These are phyloP conservation scores for Coemansia sp. DNA, from an alignment of 192 early-diverging fungal genomes.

Conservation along the genomic window DNA sequence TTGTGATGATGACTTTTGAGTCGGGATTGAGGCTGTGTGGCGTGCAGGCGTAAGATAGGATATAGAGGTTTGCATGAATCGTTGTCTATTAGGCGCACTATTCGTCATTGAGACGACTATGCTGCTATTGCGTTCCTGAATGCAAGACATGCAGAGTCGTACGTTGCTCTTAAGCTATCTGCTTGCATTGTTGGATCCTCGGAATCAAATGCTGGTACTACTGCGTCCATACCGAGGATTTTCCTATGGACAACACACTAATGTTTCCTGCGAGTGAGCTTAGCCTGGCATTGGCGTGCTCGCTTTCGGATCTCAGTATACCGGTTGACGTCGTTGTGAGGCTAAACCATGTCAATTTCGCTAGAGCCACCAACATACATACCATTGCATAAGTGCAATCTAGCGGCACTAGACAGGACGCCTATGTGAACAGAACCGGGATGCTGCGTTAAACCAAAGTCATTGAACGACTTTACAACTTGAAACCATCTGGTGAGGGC, in stretches of 20 bases:
- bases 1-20: neutral
- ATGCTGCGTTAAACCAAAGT: constrained; percentile 26
- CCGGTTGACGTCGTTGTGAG: constrained; percentile 16
- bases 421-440: constrained; percentile 29
- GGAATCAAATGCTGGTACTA: constrained; percentile 15
- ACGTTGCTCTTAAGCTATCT: constrained; percentile 61
- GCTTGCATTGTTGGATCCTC: constrained; percentile 61
- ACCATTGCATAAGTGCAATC: constrained; percentile 37
- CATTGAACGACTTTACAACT: neutral
- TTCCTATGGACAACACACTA: neutral
- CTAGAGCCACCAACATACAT: constrained; percentile 1
- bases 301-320: constrained; percentile 34
- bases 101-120: constrained; percentile 87
- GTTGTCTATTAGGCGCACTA: constrained; percentile 84
- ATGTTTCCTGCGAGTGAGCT: constrained; percentile 33
- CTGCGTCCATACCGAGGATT: constrained; percentile 38
- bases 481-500: neutral
- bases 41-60: neutral
- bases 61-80: too few species aligned
- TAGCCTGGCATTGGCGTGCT: constrained; percentile 26
- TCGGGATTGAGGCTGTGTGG: neutral
- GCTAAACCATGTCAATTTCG: constrained; percentile 41
- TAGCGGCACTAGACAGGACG: constrained; percentile 4
- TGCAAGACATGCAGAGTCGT: constrained; percentile 56
- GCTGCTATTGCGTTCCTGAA: constrained; percentile 81